phyloP scores from a whole-genome alignment of 495 filamentous ascomycete species.

The Neurospora sp. region DNA sequence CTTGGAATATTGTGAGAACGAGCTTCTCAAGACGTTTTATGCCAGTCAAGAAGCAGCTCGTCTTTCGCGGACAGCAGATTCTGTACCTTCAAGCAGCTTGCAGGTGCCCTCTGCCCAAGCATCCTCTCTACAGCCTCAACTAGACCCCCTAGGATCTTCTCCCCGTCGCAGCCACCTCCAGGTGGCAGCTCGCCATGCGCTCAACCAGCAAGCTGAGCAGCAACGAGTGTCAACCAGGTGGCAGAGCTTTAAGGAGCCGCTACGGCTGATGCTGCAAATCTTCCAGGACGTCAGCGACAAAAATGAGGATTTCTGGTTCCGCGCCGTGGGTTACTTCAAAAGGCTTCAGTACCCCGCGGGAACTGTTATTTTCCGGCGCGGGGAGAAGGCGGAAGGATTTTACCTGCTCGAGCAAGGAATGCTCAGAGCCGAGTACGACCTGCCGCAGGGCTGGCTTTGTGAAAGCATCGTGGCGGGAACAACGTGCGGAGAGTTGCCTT shows the following conservation, averaged over 20 bases:
- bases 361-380: constrained; percentile 63
- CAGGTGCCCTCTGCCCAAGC: constrained; percentile 39
- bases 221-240: constrained; percentile 43
- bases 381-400: constrained; percentile 64
- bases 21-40: constrained; percentile 81
- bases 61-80: constrained; percentile 25
- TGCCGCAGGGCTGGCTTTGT: constrained; percentile 78
- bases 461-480: constrained; percentile 92
- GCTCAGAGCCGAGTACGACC: constrained; percentile 76
- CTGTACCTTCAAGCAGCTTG: constrained; percentile 29
- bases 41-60: constrained; percentile 37
- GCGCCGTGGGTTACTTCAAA: constrained; percentile 58
- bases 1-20: constrained; percentile 89
- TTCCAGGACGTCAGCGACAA: constrained; percentile 76
- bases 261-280: constrained; percentile 83
- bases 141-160: constrained; percentile 53
- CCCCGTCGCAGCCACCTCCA: constrained; percentile 71
- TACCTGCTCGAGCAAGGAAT: constrained; percentile 89
- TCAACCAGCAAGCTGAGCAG: constrained; percentile 43
- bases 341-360: constrained; percentile 55
- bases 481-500: constrained; percentile 91
- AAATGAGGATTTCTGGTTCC: constrained; percentile 93
- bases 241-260: constrained; percentile 76
- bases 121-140: constrained; percentile 5
- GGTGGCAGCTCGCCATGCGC: constrained; percentile 61